Evolutionary conservation across 2,329 filamentous ascomycete species (phyloP).

Genomic region (Hypoxylon sp.): DNA sequence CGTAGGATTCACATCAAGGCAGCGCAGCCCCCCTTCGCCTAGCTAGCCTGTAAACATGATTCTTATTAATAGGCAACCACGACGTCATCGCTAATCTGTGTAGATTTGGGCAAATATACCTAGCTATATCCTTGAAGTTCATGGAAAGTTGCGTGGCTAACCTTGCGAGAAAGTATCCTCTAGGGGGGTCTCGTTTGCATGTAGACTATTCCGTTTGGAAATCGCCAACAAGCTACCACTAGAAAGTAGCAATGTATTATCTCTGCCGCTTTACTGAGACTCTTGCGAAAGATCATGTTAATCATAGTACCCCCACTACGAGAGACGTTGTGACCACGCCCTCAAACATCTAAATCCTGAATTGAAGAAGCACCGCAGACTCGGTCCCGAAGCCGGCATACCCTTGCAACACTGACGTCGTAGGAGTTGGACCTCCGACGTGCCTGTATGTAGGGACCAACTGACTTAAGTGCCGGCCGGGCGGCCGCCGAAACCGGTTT

Average conservation of each 20-base stretch:
- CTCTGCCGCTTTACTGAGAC: not conserved
- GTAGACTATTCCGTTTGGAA: not conserved
- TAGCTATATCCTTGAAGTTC: not conserved
- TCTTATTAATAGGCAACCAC: not conserved
- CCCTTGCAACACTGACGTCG: slow-evolving; percentile 4
- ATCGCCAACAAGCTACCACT: not conserved
- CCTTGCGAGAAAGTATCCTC: not conserved
- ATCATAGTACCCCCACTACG: not conserved
- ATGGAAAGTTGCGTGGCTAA: not conserved
- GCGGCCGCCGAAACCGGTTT: slow-evolving; percentile 1
- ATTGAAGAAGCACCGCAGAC: not conserved
- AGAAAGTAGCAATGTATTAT: not conserved
- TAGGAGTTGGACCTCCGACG: not conserved
- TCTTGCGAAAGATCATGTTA: not conserved
- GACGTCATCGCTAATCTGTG: not conserved
- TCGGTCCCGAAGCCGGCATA: slow-evolving; percentile 7
- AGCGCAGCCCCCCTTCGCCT: not conserved
- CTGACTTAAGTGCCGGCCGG: slow-evolving; percentile 15
- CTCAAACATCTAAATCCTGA: slow-evolving; percentile 4
- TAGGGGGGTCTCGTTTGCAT: not conserved
- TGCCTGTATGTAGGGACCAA: not conserved
- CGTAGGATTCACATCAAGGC: not conserved
- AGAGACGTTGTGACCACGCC: not conserved
- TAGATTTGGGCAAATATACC: not conserved
- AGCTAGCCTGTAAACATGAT: not conserved